A percentile compares a stretch with the other conserved stretches of the same genome.
phyloP scores from a whole-genome alignment of 352 stramenopile species.

The Aphanomyces stellatus region DNA sequence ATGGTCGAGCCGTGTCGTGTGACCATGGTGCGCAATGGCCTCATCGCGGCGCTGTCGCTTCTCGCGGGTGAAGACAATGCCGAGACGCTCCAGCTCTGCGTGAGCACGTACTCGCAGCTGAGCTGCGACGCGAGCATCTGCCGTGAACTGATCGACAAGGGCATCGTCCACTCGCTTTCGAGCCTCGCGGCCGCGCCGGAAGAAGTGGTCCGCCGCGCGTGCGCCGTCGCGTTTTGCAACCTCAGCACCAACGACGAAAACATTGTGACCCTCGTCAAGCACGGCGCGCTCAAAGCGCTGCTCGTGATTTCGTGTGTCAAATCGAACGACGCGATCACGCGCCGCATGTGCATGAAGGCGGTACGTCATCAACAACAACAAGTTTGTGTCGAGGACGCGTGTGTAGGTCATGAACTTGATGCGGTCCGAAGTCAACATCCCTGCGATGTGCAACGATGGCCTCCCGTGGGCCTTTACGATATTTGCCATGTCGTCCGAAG shows the following conservation, averaged over 20 bases:
- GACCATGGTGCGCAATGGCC: conserved; percentile 37
- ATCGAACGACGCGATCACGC: conserved; percentile 66
- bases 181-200: conserved; percentile 56
- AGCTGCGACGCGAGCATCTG: conserved; percentile 42
- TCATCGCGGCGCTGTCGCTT: conserved; percentile 40
- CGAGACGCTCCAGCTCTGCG: conserved; percentile 48
- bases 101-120: conserved; percentile 55
- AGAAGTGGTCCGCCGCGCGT: conserved; percentile 55
- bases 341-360: conserved; percentile 58
- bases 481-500: conserved; percentile 46
- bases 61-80: conserved; percentile 43
- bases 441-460: conserved; percentile 55
- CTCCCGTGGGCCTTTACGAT: conserved; percentile 60
- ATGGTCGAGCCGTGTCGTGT: conserved; percentile 44
- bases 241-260: conserved; percentile 84
- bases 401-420: conserved; percentile 48
- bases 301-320: conserved; percentile 78
- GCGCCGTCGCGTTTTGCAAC: conserved; percentile 89
- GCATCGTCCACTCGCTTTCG: conserved; percentile 64
- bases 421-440: conserved; percentile 35
- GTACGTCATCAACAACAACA: conserved; percentile 12
- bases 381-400: not conserved
- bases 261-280: conserved; percentile 82
- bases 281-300: conserved; percentile 82
- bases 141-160: conserved; percentile 36